A percentile compares a stretch with the other conserved stretches of the same genome.
Conservation (phyloP, 2,329 filamentous ascomycete genomes). For the Calonectria fujianensis region DNA sequence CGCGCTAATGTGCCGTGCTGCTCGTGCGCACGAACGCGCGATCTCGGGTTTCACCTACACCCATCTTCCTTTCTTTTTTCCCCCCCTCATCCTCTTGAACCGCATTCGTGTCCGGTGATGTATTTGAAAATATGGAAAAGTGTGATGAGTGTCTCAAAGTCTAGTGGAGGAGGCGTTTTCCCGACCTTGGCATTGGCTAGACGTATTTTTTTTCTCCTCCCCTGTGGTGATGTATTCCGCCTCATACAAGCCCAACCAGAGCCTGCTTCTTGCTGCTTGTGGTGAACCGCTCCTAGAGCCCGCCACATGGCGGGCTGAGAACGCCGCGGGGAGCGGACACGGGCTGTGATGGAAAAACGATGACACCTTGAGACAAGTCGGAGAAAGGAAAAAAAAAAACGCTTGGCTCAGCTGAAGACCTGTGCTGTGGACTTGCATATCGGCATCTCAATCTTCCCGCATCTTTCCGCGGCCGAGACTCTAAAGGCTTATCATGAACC, state of each 20-base stretch:
- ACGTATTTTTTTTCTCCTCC: background rate
- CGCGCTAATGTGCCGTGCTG: background rate
- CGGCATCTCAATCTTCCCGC: background rate
- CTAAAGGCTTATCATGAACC: background rate
- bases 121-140: background rate
- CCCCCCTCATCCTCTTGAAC: background rate
- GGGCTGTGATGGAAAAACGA: background rate
- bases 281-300: background rate
- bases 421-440: background rate
- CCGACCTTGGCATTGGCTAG: background rate
- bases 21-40: background rate
- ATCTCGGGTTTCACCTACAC: conserved; percentile 7
- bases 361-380: conserved; percentile 8
- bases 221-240: background rate
- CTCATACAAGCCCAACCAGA: background rate
- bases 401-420: background rate
- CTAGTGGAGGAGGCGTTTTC: background rate
- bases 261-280: background rate
- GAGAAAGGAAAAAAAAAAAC: background rate
- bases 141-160: conserved; percentile 4
- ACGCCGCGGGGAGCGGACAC: background rate
- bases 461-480: background rate
- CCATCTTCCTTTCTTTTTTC: background rate
- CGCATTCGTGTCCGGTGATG: background rate
- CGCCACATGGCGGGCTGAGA: conserved; percentile 4